Percentiles rank a stretch among this genome's conserved stretches.
phyloP scores from a whole-genome alignment of 2,329 filamentous ascomycete species.

The Bipolaris bicolor region DNA sequence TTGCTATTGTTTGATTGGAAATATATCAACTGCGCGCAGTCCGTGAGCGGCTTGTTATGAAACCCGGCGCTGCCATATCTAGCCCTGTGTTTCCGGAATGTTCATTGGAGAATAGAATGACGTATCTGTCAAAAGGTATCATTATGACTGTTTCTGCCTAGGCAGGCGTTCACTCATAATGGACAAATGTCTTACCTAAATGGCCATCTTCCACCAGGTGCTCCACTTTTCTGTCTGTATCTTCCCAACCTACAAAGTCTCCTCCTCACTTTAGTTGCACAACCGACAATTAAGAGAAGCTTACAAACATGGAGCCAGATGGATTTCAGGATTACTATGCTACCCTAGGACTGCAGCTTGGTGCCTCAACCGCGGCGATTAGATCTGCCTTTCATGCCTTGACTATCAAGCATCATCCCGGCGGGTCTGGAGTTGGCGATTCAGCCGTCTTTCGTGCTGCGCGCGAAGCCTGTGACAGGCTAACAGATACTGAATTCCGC shows the following conservation, averaged over 20 bases:
- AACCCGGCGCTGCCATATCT: not conserved
- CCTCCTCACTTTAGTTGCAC: not conserved
- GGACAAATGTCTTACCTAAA: not conserved
- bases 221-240: not conserved
- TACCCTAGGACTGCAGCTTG: constrained; percentile 78
- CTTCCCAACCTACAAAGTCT: not conserved
- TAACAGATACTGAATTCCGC: constrained; percentile 12
- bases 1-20: not conserved
- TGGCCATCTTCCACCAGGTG: not conserved
- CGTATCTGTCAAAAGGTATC: not conserved
- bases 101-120: not conserved
- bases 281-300: not conserved
- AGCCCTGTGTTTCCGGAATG: not conserved
- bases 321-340: constrained; percentile 76
- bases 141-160: not conserved
- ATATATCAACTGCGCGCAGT: not conserved
- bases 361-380: constrained; percentile 79
- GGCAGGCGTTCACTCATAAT: not conserved
- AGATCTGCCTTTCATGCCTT: constrained; percentile 96
- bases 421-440: constrained; percentile 75
- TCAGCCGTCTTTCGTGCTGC: constrained; percentile 15
- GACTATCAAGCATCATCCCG: constrained; percentile 93
- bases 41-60: not conserved
- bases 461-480: constrained; percentile 24
- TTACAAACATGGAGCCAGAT: constrained; percentile 13